Evolutionary conservation across 805 yeast genomes (phyloP), one percentile per base, ranked within the genome.

Genomic region (Metschnikowia rubicola): DNA sequence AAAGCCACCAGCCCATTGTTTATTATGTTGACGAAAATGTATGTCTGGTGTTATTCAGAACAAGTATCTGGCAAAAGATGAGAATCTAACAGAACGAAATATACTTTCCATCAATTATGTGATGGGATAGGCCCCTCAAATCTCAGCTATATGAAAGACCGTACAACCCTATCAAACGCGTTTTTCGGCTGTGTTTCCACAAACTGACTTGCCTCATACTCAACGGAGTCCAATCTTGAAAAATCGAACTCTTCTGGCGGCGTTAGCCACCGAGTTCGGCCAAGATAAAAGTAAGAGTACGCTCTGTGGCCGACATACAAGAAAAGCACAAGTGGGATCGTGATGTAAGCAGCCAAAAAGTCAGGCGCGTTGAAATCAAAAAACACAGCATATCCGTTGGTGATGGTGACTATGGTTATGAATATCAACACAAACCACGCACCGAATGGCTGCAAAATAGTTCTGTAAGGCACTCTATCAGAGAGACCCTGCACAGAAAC

Each of bases 361-460:
- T 83, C 84, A 7, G 78, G 64, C 0, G 64, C 75, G 11, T 71
- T 73, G 72, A 82, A 83, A 17, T 72, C 73, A 49, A 85, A 75
- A 64, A 85, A 84, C 6, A 80, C 84, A 2, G 78, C 83, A 60
- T 82, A 86, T 46, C 91, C 91, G 56, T 86, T 85, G 13, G 90
- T 84, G 39, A 86, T 43, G 30, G 83, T 68, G 44, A 86, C 58
- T 12, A 86, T 29, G 5, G 72, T 48, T 46, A 83, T 73, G 51
- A 81, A 62, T 35, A 70, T 54, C 30, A 83, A 64, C 6, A 80
- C 75, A 50, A 77, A 77, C 59, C 77, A 83, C 4, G 85, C 75
- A 43, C 82, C 78, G 52, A 67, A 76, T 37, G 86, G 83, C 64
- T 81, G 85, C 21, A 76, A 66, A 29, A 67, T 64, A 1, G 87